Evolutionary conservation across 2,329 filamentous ascomycete genomes (phyloP).

Genomic region (Byssothecium circinans): DNA sequence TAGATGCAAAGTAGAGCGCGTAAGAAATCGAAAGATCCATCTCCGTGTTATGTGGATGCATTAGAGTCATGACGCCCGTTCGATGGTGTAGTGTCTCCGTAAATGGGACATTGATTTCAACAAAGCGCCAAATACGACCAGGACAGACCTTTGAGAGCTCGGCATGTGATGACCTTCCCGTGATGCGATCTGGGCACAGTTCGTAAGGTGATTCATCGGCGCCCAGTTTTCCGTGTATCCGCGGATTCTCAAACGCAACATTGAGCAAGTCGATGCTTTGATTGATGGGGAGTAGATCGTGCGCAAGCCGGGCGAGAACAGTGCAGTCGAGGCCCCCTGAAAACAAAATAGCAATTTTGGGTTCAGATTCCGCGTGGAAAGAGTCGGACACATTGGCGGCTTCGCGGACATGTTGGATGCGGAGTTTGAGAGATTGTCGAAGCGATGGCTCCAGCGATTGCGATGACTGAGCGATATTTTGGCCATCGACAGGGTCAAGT

Average conservation of each 20-base stretch:
- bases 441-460: constrained; percentile 58
- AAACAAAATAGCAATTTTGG: constrained; percentile 78
- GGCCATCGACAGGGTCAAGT: constrained; percentile 19
- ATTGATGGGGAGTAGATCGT: constrained; percentile 69
- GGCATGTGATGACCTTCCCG: constrained; percentile 75
- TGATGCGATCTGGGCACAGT: constrained; percentile 85
- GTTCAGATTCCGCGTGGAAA: constrained; percentile 19
- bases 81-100: constrained; percentile 71
- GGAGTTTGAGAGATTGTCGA: constrained; percentile 62
- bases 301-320: constrained; percentile 75
- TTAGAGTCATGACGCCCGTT: constrained; percentile 70
- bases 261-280: constrained; percentile 87
- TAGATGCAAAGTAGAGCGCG: constrained; percentile 92
- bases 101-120: constrained; percentile 84
- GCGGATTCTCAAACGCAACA: constrained; percentile 94
- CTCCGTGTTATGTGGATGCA: constrained; percentile 93
- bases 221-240: constrained; percentile 51
- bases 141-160: constrained; percentile 74
- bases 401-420: constrained; percentile 45
- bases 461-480: constrained; percentile 41
- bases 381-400: constrained; percentile 11
- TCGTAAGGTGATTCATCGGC: constrained; percentile 63
- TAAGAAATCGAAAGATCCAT: constrained; percentile 96
- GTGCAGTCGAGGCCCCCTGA: constrained; percentile 95
- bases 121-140: constrained; percentile 75